These are phyloP conservation scores for Nicotiana otophora DNA, from an alignment of 257 asterid genomes.

Conservation along the genomic window DNA sequence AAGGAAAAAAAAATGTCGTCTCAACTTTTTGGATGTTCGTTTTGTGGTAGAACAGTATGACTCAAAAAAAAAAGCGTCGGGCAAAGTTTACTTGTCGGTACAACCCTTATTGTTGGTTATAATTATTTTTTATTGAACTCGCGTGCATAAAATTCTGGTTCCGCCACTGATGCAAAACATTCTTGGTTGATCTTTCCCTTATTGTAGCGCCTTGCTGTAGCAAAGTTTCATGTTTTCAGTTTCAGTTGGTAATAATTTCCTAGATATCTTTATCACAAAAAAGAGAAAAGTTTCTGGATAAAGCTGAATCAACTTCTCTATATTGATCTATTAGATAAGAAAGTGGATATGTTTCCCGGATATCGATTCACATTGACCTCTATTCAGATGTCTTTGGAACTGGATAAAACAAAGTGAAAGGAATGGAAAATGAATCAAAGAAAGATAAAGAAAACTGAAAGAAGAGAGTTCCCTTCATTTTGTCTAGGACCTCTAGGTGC, in stretches of 20 bases:
- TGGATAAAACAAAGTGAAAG: neutral
- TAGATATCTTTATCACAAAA: neutral
- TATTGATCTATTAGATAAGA: neutral
- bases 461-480: neutral
- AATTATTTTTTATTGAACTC: too few relatives aligned
- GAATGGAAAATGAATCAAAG: neutral
- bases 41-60: too few relatives aligned
- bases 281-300: neutral
- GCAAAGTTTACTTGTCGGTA: too few relatives aligned
- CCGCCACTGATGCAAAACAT: neutral
- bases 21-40: too few relatives aligned
- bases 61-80: too few relatives aligned
- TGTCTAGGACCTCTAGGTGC: neutral
- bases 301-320: neutral
- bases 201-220: neutral
- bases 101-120: too few relatives aligned
- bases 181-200: neutral
- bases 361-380: neutral
- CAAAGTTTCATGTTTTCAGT: constrained; percentile 1
- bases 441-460: neutral
- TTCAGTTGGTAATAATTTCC: neutral
- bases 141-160: too few relatives aligned
- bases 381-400: neutral
- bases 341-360: neutral
- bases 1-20: too few relatives aligned